Evolutionary conservation across 768 basidiomycete genomes (phyloP), one percentile per base, ranked within the genome.

Genomic region (Holtermannia corniformis): DNA sequence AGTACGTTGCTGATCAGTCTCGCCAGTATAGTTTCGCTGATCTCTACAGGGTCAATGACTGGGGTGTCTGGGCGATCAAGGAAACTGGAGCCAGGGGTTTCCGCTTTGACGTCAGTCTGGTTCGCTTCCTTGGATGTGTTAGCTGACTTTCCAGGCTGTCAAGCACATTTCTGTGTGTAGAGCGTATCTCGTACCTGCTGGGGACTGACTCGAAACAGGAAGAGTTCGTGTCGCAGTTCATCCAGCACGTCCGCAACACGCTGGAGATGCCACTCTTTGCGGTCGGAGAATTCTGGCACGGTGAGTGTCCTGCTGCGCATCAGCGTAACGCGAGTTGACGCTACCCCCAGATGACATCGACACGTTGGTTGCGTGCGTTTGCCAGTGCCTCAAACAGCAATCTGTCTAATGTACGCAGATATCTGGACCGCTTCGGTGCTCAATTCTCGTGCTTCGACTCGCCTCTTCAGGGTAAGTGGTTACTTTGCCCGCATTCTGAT

Each of bases 371-470:
- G 57, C 50, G 41, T 49, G 37, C 21, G 43, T 44, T n/a, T 12
- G n/a, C n/a, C n/a, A n/a, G 37, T n/a, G n/a, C n/a, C n/a, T 41
- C 37, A 12, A n/a, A 41, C 12, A 41, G 37, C 12, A n/a, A 12
- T 41, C n/a, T 12, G 12, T 12, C 37, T 41, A 12, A 41, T 41
- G n/a, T n/a, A 12, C 12, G 7, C 25, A 16, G 25, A 20, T 69
- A 68, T 56, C 44, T 72, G 41, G 72, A 74, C 49, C 49, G 60
- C 0, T 59, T 74, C 23, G 71, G 64, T 48, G 50, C 54, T 27
- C 70, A 93, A 84, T 81, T 85, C 11, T 78, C 89, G 0, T 88
- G 93, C 65, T 95, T 95, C 59, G 91, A 95, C 66, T 87, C 88
- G 5, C 87, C 88, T 19, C 76, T 96, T 20, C 91, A 96, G 51